These are phyloP conservation scores for Zasmidium citrigriseum DNA, from an alignment of 2,329 filamentous ascomycete species.

Conservation along the genomic window DNA sequence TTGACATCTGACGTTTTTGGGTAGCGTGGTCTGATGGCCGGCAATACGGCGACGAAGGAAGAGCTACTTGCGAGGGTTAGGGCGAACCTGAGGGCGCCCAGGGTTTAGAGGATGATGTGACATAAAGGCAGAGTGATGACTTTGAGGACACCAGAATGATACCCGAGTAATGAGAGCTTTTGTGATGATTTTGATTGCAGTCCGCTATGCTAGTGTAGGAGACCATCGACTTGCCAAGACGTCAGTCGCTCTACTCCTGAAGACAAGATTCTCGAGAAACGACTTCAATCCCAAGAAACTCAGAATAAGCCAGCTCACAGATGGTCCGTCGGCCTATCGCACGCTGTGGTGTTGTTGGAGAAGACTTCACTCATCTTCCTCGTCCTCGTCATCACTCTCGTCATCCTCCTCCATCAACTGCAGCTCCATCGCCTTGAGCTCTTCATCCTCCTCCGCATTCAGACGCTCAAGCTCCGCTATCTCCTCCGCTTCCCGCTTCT, in stretches of 20 bases:
- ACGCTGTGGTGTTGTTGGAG: no score
- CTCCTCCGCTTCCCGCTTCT: not conserved
- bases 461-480: not conserved
- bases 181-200: not conserved
- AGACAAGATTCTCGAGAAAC: no score
- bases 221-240: not conserved
- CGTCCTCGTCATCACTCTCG: conserved; percentile 3
- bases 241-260: no score
- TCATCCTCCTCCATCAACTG: not conserved
- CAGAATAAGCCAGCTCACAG: not conserved
- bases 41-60: conserved; percentile 59
- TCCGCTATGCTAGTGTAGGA: not conserved
- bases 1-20: conserved; percentile 6
- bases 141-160: not conserved
- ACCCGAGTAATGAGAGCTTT: not conserved
- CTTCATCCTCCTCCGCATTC: not conserved
- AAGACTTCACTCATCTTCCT: conserved; percentile 14
- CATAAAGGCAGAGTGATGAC: not conserved
- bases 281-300: no score
- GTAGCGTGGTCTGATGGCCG: conserved; percentile 66
- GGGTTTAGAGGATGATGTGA: conserved; percentile 18
- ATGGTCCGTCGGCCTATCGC: no score
- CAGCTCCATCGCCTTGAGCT: not conserved
- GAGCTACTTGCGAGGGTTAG: conserved; percentile 69
- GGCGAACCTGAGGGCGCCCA: conserved; percentile 62